These are phyloP conservation scores for Kwoniella bestiolae DNA, from an alignment of 768 basidiomycete species.

Conservation along the genomic window DNA sequence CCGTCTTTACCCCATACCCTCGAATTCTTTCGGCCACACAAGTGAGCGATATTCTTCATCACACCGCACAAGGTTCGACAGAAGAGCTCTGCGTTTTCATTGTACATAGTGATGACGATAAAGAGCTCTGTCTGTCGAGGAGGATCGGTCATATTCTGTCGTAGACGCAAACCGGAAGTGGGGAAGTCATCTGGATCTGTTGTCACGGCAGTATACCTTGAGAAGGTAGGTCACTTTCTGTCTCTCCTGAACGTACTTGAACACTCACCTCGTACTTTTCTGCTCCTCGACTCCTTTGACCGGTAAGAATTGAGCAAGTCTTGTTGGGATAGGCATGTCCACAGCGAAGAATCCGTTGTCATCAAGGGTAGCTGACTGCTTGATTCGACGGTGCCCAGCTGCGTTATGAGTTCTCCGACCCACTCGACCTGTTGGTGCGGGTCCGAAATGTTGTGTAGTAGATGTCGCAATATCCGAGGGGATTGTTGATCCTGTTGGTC, in stretches of 20 bases:
- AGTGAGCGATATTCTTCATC: slow-evolving; percentile 87
- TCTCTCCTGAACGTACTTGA: background rate
- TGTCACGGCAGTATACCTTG: slow-evolving; percentile 88
- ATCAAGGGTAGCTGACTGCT: slow-evolving; percentile 51
- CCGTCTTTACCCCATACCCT: slow-evolving; percentile 97
- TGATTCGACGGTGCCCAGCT: slow-evolving; percentile 44
- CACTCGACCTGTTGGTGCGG: slow-evolving; percentile 53
- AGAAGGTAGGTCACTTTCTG: slow-evolving; percentile 61
- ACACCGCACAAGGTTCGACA: slow-evolving; percentile 89
- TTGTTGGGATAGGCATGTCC: slow-evolving; percentile 54
- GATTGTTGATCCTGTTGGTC: slow-evolving; percentile 19
- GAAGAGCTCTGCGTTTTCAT: slow-evolving; percentile 87
- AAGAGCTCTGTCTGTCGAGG: slow-evolving; percentile 79
- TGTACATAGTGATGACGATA: slow-evolving; percentile 98
- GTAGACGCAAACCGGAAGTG: slow-evolving; percentile 75
- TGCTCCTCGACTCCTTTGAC: slow-evolving; percentile 53
- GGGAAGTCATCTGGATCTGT: slow-evolving; percentile 93
- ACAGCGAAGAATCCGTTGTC: slow-evolving; percentile 53
- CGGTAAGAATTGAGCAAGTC: slow-evolving; percentile 52
- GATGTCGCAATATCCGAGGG: slow-evolving; percentile 20
- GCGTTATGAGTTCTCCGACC: slow-evolving; percentile 47
- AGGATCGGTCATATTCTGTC: slow-evolving; percentile 74
- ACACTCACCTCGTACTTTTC: slow-evolving; percentile 43
- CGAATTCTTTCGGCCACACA: slow-evolving; percentile 82
- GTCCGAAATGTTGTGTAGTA: slow-evolving; percentile 53